phyloP scores from a whole-genome alignment of 176 grass and related monocot species.

The Cocos nucifera region DNA sequence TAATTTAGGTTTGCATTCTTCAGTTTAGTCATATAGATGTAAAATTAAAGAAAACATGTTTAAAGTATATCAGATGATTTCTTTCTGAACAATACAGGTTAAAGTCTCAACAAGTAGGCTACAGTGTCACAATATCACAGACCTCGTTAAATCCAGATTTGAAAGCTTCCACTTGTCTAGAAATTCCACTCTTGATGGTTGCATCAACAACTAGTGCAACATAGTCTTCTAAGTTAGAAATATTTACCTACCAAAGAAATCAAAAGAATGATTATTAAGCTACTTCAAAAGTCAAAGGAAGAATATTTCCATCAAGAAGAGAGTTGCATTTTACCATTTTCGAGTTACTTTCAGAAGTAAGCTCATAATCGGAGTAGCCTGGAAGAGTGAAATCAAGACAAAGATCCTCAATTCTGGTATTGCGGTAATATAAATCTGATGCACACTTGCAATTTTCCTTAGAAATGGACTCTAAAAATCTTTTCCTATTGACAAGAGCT shows the following conservation, averaged over 20 bases:
- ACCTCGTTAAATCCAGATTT: constrained; percentile 96
- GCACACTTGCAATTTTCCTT: constrained; percentile 22
- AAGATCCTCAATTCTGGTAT: constrained; percentile 62
- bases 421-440: constrained; percentile 64
- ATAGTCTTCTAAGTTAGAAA: constrained; percentile 78
- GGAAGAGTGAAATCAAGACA: constrained; percentile 82
- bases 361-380: constrained; percentile 68
- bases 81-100: too few relatives aligned
- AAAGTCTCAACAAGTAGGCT: too few relatives aligned
- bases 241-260: constrained; percentile 50
- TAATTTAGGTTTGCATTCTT: too few relatives aligned
- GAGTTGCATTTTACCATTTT: constrained; percentile 38
- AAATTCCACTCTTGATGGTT: constrained; percentile 56
- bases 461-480: constrained; percentile 36
- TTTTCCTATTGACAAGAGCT: constrained; percentile 60
- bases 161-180: constrained; percentile 71
- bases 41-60: too few relatives aligned
- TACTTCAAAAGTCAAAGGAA: constrained; percentile 20
- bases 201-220: constrained; percentile 58
- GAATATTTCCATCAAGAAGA: background rate
- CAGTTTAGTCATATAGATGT: too few relatives aligned
- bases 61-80: too few relatives aligned
- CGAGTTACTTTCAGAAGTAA: constrained; percentile 27
- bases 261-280: constrained; percentile 12
- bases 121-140: constrained; percentile 3